These are phyloP conservation scores for Eutypa lata DNA, from an alignment of 2,329 filamentous ascomycete species.

Conservation along the genomic window DNA sequence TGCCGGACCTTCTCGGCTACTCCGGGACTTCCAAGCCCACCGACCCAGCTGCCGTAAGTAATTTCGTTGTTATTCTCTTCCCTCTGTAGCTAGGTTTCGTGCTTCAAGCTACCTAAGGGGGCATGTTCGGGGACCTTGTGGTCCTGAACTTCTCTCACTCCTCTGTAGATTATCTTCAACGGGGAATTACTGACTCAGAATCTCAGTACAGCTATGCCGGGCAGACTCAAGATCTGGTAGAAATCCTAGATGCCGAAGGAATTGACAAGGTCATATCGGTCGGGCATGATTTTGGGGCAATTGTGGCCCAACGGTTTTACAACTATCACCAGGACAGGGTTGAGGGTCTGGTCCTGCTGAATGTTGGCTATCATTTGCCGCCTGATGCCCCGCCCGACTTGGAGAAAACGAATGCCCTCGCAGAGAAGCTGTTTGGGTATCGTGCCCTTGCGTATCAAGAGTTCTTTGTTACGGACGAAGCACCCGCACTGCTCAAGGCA, in stretches of 20 bases:
- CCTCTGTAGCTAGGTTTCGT: too few relatives aligned
- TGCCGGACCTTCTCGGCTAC: slow-evolving; percentile 36
- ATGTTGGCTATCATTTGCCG: slow-evolving; percentile 38
- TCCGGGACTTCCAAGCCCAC: slow-evolving; percentile 38
- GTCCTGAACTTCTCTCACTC: too few relatives aligned
- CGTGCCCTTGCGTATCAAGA: slow-evolving; percentile 42
- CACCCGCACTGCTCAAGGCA: slow-evolving; percentile 31
- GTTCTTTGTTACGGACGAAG: slow-evolving; percentile 39
- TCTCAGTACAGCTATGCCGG: slow-evolving; percentile 36
- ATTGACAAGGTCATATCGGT: slow-evolving; percentile 35
- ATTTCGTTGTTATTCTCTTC: too few relatives aligned
- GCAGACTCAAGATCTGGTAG: slow-evolving; percentile 34
- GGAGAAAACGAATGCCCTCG: slow-evolving; percentile 28
- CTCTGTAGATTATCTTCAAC: too few relatives aligned
- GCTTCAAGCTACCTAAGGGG: too few relatives aligned
- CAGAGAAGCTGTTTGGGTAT: slow-evolving; percentile 33
- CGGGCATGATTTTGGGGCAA: slow-evolving; percentile 49
- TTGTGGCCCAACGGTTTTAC: slow-evolving; percentile 37
- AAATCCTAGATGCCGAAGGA: slow-evolving; percentile 38
- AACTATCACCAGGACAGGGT: slow-evolving; percentile 38
- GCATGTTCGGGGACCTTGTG: too few relatives aligned
- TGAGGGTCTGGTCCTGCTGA: slow-evolving; percentile 38
- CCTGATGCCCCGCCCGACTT: slow-evolving; percentile 30
- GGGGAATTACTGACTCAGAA: too few relatives aligned
- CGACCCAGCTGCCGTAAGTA: slow-evolving; percentile 25